Percentiles rank a stretch among this genome's conserved stretches.
Conservation (phyloP, 768 basidiomycete genomes). For the Xerocomellus intermedius region DNA sequence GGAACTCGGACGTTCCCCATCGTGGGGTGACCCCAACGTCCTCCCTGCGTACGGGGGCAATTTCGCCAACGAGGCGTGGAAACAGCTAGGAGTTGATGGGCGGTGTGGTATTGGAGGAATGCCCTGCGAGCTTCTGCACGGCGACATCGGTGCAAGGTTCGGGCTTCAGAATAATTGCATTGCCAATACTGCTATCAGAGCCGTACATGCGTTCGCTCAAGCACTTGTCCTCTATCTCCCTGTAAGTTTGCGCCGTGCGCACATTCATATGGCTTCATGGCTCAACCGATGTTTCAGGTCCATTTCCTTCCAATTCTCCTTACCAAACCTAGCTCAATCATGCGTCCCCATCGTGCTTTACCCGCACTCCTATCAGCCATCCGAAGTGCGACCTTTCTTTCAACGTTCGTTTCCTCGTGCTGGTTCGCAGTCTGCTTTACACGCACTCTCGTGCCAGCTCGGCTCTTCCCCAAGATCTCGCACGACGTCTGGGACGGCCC, state of each 20-base stretch:
- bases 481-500: conserved; percentile 83
- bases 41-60: conserved; percentile 65
- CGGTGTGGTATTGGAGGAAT: conserved; percentile 62
- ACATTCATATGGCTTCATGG: not conserved
- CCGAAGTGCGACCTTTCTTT: conserved; percentile 71
- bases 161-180: conserved; percentile 57
- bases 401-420: conserved; percentile 66
- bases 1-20: conserved; percentile 55
- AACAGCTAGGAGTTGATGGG: conserved; percentile 48
- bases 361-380: conserved; percentile 47
- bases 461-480: conserved; percentile 61
- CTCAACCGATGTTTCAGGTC: conserved; percentile 42
- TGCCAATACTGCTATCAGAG: conserved; percentile 55
- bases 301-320: conserved; percentile 68
- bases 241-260: conserved; percentile 41
- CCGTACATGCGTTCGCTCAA: conserved; percentile 56
- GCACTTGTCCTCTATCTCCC: conserved; percentile 69
- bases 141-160: conserved; percentile 44
- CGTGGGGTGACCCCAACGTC: conserved; percentile 60
- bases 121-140: conserved; percentile 76
- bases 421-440: conserved; percentile 71
- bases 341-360: conserved; percentile 43
- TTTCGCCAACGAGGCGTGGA: conserved; percentile 54
- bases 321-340: conserved; percentile 52
- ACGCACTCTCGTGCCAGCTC: conserved; percentile 63